These are phyloP conservation scores for Aspergillus japonicus DNA, from an alignment of 2,329 filamentous ascomycete genomes.

Conservation along the genomic window DNA sequence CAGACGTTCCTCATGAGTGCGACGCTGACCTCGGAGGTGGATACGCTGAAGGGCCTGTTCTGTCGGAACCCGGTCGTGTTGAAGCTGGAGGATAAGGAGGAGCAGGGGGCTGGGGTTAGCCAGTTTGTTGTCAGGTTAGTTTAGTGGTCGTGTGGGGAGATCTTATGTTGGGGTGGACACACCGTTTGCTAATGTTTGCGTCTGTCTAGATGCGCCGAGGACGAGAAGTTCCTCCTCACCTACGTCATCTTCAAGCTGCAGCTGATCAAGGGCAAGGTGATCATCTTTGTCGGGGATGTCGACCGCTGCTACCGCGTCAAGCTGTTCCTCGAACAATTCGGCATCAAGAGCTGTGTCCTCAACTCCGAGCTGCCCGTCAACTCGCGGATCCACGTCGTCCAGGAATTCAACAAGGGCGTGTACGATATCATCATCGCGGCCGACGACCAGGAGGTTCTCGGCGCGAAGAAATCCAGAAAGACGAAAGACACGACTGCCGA, in stretches of 20 bases:
- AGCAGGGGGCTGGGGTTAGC: conserved; percentile 71
- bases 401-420: conserved; percentile 94
- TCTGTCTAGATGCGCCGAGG: conserved; percentile 71
- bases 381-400: conserved; percentile 87
- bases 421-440: conserved; percentile 98
- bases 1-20: conserved; percentile 94
- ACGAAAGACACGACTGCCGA: conserved; percentile 26
- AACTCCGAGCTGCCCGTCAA: conserved; percentile 95
- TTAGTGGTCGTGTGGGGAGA: background rate
- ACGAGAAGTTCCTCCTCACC: conserved; percentile 90
- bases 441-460: conserved; percentile 83
- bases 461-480: conserved; percentile 45
- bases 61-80: conserved; percentile 76
- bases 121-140: conserved; percentile 76
- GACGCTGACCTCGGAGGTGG: conserved; percentile 83
- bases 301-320: conserved; percentile 90
- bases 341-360: conserved; percentile 85
- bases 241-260: conserved; percentile 96
- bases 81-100: conserved; percentile 79
- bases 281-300: conserved; percentile 80
- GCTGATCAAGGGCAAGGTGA: conserved; percentile 88
- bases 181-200: conserved; percentile 10
- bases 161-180: conserved; percentile 7
- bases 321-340: conserved; percentile 94
- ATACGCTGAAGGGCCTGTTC: conserved; percentile 80